These are phyloP conservation scores for Kwoniella shandongensis DNA, from an alignment of 768 basidiomycete genomes.

Conservation along the genomic window DNA sequence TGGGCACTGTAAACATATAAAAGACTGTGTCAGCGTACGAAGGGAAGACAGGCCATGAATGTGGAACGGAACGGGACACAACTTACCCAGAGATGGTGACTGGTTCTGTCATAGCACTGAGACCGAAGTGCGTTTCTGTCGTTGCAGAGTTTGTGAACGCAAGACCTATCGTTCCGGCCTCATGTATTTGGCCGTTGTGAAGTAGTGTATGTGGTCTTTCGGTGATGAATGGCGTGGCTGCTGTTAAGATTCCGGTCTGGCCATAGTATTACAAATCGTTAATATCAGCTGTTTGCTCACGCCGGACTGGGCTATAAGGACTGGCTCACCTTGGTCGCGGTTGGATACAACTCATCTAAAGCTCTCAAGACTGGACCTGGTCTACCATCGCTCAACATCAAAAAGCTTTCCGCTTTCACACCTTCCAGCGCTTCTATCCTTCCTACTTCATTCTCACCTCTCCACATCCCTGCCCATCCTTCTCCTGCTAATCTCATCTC, in stretches of 20 bases:
- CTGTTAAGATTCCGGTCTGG: constrained; percentile 44
- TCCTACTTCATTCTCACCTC: constrained; percentile 17
- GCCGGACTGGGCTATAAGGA: too few species aligned
- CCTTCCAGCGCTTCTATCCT: constrained; percentile 33
- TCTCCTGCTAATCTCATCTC: constrained; percentile 7
- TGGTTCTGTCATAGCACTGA: constrained; percentile 29
- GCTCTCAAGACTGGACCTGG: constrained; percentile 31
- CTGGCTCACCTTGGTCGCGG: constrained; percentile 10
- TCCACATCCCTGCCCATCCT: constrained; percentile 43
- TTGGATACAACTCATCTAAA: constrained; percentile 28
- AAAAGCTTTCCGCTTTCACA: constrained; percentile 26
- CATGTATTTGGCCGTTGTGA: constrained; percentile 23
- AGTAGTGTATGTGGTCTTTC: constrained; percentile 48
- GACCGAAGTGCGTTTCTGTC: constrained; percentile 24
- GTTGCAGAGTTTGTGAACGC: constrained; percentile 26
- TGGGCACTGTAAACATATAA: constrained; percentile 38
- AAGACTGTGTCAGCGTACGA: background rate
- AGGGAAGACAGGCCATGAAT: background rate
- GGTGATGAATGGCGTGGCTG: constrained; percentile 51
- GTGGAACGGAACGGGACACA: background rate
- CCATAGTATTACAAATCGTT: too few species aligned
- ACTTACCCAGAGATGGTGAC: constrained; percentile 41
- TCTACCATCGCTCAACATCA: constrained; percentile 34
- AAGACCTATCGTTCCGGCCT: constrained; percentile 43
- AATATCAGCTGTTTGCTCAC: too few species aligned